Evolutionary conservation across 768 basidiomycete species (phyloP), one percentile per base, ranked within the genome.

Genomic region (Leccinellum albellum): DNA sequence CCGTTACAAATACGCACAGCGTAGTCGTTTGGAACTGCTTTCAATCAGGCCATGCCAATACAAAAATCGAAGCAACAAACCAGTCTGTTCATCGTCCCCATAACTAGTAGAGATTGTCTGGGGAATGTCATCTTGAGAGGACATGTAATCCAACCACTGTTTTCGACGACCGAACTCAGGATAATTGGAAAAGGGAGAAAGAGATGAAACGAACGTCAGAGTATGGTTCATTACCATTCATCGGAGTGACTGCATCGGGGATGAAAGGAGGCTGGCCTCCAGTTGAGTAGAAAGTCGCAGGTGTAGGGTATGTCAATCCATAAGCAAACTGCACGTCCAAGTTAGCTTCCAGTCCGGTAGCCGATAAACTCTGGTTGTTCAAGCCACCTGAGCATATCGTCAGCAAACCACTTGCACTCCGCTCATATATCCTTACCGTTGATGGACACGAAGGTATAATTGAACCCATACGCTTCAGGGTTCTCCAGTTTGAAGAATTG

Each of bases 51-150:
- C 3, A 26, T 24, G 46, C 12, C 15, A 4, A 15, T 4, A 29
- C 24, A 23, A 44, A 0, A 3, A 33, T 31, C 17, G 23, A 29
- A 50, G 33, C 3, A 33, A 24, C 4, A 10, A 26, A 85, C 86
- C 81, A 20, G 86, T 84, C 66, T 87, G 86, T 55, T 91, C 89
- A 57, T 82, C 79, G 49, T 90, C 88, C 6, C 79, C 85, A 64
- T 90, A 90, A 60, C 85, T 87, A 0, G 86, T 89, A 0, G 86
- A 86, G 50, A 91, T 87, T 6, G 82, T 75, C 59, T 82, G 78
- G 14, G 87, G 86, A 2, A 79, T 68, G 37, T 74, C 65, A 10
- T 71, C 51, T n/a, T 81, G 78, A 13, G 60, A 62, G 0, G 82
- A 70, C n/a, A 88, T 66, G 56, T 79, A 84, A 42, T 85, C 76